Evolutionary conservation across 257 asterid genomes (phyloP).

Genomic region (Solanum rostratum): DNA sequence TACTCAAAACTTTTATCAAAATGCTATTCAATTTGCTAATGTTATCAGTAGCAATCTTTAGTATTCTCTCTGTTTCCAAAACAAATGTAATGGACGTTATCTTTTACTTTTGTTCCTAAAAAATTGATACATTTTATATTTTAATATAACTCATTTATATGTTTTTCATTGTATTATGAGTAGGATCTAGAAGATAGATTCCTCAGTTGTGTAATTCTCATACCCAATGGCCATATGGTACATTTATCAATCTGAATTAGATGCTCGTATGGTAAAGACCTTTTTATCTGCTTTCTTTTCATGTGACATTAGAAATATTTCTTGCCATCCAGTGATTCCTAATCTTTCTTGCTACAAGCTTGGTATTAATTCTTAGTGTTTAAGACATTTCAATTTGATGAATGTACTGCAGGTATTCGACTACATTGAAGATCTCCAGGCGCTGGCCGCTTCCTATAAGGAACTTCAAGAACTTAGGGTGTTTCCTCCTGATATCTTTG

Average conservation of each 20-base stretch:
- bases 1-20: too few species aligned
- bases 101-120: too few species aligned
- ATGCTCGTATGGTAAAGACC: background rate
- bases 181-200: background rate
- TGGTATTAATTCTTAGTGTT: background rate
- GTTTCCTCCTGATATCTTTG: constrained; percentile 4
- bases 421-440: constrained; percentile 10
- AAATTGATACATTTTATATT: too few species aligned
- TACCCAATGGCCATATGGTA: too few species aligned
- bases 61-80: too few species aligned
- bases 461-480: constrained; percentile 7
- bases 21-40: too few species aligned
- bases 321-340: background rate
- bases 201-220: background rate
- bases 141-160: too few species aligned
- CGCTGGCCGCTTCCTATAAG: constrained; percentile 4
- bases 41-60: too few species aligned
- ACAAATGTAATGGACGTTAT: too few species aligned
- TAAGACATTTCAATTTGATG: background rate
- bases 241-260: too few species aligned
- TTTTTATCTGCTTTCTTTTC: background rate
- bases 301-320: background rate
- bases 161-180: too few species aligned
- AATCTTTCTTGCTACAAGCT: background rate
- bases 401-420: constrained; percentile 8